These are phyloP conservation scores for Ceratocystis colombiana DNA, from an alignment of 2,329 filamentous ascomycete genomes.

Conservation along the genomic window DNA sequence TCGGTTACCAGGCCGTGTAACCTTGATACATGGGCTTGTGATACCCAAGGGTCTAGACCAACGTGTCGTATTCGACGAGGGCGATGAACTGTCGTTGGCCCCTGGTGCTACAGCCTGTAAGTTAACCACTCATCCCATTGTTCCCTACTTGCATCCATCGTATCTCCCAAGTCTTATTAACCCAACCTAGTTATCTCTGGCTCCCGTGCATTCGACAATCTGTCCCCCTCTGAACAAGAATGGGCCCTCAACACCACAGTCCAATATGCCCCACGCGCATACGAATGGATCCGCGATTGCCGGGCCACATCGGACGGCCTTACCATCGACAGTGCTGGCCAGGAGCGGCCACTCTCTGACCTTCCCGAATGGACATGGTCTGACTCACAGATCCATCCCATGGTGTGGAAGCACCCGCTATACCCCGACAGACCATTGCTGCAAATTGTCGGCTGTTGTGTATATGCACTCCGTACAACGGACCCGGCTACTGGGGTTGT, in stretches of 20 bases:
- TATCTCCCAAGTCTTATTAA: background rate
- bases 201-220: conserved; percentile 23
- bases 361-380: conserved; percentile 22
- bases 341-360: conserved; percentile 14
- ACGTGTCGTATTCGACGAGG: conserved; percentile 21
- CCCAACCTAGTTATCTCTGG: conserved; percentile 20
- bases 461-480: conserved; percentile 22
- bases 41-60: conserved; percentile 21
- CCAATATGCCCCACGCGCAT: conserved; percentile 22
- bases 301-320: conserved; percentile 21
- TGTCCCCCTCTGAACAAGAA: conserved; percentile 21
- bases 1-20: conserved; percentile 24
- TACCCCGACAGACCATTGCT: conserved; percentile 16
- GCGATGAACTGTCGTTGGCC: conserved; percentile 12
- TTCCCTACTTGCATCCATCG: too few relatives aligned
- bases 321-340: conserved; percentile 20
- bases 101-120: conserved; percentile 23
- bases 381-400: conserved; percentile 23
- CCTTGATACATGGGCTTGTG: conserved; percentile 23
- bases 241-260: conserved; percentile 24
- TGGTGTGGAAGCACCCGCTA: conserved; percentile 24
- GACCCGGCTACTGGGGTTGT: conserved; percentile 18
- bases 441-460: conserved; percentile 25
- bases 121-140: background rate
- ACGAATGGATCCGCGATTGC: conserved; percentile 24